Conservation (phyloP, 2,329 filamentous ascomycete genomes). For the Colletotrichum sp. region DNA sequence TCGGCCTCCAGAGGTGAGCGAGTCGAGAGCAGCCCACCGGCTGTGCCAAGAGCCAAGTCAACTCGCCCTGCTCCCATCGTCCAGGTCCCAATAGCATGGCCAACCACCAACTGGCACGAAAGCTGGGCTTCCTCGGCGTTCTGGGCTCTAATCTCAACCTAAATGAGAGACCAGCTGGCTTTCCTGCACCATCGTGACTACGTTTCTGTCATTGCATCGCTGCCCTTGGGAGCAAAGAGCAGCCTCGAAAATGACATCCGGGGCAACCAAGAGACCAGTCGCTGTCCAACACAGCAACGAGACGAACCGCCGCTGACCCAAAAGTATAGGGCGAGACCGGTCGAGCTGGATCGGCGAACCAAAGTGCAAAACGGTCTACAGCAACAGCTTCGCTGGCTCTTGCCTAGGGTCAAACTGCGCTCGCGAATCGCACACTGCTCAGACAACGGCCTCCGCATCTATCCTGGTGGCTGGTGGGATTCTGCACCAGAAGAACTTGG, state of each 20-base stretch:
- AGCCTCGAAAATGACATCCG: not conserved
- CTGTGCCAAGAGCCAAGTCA: conserved; percentile 12
- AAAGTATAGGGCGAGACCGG: not conserved
- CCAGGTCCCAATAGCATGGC: not conserved
- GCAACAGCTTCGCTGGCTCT: not conserved
- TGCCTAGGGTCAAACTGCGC: not conserved
- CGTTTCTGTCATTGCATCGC: not conserved
- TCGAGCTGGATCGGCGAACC: not conserved
- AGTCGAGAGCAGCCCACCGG: not conserved
- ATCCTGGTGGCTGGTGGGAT: not conserved
- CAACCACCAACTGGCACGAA: conserved; percentile 16
- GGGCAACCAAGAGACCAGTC: conserved; percentile 1
- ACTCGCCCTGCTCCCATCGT: not conserved
- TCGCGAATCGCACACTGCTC: not conserved
- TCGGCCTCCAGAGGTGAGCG: not conserved
- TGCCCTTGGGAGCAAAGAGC: not conserved
- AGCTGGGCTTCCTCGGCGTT: conserved; percentile 13
- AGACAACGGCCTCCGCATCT: not conserved
- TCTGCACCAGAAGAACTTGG: not conserved
- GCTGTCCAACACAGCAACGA: not conserved
- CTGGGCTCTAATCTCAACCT: conserved; percentile 21
- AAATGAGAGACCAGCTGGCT: conserved; percentile 2
- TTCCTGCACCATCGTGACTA: not conserved
- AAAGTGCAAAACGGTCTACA: not conserved
- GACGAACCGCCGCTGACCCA: not conserved